Evolutionary conservation across 371 early-diverging fungal genomes (phyloP), one percentile per base, ranked within the genome.

Genomic region (Rhizopus delemar): DNA sequence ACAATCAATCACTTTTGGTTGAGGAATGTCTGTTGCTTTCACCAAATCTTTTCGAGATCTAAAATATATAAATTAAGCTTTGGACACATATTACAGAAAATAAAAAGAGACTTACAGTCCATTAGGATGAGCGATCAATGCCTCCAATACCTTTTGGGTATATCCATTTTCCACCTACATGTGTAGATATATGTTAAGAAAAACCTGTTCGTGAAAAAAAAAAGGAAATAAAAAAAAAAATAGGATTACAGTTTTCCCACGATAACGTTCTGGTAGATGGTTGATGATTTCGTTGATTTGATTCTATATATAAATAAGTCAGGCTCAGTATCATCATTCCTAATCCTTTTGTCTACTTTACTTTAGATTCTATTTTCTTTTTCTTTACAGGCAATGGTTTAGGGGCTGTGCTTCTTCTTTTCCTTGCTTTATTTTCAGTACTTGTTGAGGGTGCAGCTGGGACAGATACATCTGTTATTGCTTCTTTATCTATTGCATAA

Each of bases 21-120:
- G 48, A 29, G 48, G 28, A 48, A 48, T 16, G 7, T 12, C 12
- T 8, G 48, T 48, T 6, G 12, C 31, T 9, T 48, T 48, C 29
- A 48, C 48, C 48, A 48, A 48, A 8, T 48, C 48, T 48, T 48
- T 48, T 29, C 48, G 16, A 8, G 48, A 28, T 48, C 48, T 48
- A 29, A 8, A 48, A 48, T 2, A 48, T 12, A 28, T 8, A 48
- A 43, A 43, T 11, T 48, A 8, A 28, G 22, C 28, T 2, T 38
- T 38, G 5, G 3, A 38, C 39, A 22, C 13, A 38, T 11, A 5
- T 38, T 8, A 13, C 3, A 7, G 22, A 29, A 3, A 5, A 7
- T 43, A 28, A 8, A 28, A 8, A 8, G 4, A 28, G 16, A 7
- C 48, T 48, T 48, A 48, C 48, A 48, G 15, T 48, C 48, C 48